Conservation (phyloP, 2,329 filamentous ascomycete species). For the Sporothrix variecibatus region DNA sequence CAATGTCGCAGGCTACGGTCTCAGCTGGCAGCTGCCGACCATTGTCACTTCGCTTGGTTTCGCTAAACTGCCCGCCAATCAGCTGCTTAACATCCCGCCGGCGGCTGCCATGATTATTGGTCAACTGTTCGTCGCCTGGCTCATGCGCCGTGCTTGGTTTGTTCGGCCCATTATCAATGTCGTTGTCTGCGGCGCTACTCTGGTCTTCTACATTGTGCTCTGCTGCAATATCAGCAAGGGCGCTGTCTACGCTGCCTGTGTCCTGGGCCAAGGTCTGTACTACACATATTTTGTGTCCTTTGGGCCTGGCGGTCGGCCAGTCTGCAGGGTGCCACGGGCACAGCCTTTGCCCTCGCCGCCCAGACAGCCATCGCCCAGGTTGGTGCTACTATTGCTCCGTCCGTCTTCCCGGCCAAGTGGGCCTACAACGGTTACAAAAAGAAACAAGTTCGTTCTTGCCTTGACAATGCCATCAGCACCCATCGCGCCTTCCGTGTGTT, state of each 20-base stretch:
- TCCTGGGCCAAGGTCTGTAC: slow-evolving; percentile 47
- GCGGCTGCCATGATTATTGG: slow-evolving; percentile 9
- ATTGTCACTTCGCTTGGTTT: slow-evolving; percentile 47
- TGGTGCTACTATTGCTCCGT: neutral
- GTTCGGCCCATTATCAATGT: neutral
- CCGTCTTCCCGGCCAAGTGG: neutral
- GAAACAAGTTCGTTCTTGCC: too few relatives aligned
- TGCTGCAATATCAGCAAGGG: neutral
- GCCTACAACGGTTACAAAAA: neutral
- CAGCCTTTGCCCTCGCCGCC: neutral
- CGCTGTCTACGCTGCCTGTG: neutral
- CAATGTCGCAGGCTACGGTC: slow-evolving; percentile 42
- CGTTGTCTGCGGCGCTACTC: neutral
- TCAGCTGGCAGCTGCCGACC: slow-evolving; percentile 47
- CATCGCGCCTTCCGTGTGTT: too few relatives aligned
- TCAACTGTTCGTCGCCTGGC: neutral
- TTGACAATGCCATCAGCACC: too few relatives aligned
- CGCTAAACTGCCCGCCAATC: slow-evolving; percentile 45
- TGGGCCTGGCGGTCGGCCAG: slow-evolving; percentile 49
- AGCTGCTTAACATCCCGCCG: slow-evolving; percentile 49
- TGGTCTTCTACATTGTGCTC: neutral
- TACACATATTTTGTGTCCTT: slow-evolving; percentile 47
- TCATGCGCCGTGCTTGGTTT: neutral
- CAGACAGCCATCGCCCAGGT: neutral
- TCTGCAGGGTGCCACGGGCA: slow-evolving; percentile 34